Percentiles rank a stretch among this genome's conserved stretches.
phyloP scores from a whole-genome alignment of 768 basidiomycete genomes.

The Vararia minispora region DNA sequence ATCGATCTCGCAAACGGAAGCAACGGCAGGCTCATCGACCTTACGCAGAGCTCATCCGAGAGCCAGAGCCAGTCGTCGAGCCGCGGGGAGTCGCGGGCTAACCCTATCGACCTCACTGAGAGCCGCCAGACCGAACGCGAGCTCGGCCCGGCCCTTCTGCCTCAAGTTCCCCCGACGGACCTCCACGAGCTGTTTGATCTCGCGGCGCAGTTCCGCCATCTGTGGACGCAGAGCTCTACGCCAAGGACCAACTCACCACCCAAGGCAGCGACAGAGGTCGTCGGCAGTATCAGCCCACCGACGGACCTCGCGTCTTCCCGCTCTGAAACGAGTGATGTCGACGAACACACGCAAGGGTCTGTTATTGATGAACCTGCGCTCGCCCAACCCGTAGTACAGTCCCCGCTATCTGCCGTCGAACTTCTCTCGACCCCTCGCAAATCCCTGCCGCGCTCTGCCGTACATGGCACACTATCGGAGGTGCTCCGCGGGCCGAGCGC shows the following conservation, averaged over 20 bases:
- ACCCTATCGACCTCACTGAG: too few relatives aligned
- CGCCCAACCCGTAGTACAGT: conserved; percentile 8
- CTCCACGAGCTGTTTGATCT: conserved; percentile 15
- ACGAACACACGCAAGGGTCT: conserved; percentile 4
- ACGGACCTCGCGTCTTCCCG: background rate
- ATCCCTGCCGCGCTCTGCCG: too few relatives aligned
- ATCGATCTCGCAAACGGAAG: too few relatives aligned
- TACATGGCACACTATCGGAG: background rate
- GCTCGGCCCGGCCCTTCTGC: conserved; percentile 5
- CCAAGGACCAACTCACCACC: background rate
- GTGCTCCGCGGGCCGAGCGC: background rate
- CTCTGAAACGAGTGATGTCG: conserved; percentile 3
- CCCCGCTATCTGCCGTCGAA: background rate
- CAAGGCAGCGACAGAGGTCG: background rate
- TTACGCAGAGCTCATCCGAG: too few relatives aligned
- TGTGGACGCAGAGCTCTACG: conserved; percentile 8
- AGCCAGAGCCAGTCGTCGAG: too few relatives aligned
- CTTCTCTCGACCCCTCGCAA: too few relatives aligned
- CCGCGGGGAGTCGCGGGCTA: too few relatives aligned
- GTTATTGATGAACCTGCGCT: conserved; percentile 7
- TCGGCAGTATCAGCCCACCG: background rate
- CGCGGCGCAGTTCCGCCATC: conserved; percentile 13
- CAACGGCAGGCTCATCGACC: too few relatives aligned
- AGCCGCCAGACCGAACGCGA: background rate
- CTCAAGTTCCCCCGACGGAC: conserved; percentile 12